These are phyloP conservation scores for Suillus hirtellus DNA, from an alignment of 768 basidiomycete genomes.

Conservation along the genomic window DNA sequence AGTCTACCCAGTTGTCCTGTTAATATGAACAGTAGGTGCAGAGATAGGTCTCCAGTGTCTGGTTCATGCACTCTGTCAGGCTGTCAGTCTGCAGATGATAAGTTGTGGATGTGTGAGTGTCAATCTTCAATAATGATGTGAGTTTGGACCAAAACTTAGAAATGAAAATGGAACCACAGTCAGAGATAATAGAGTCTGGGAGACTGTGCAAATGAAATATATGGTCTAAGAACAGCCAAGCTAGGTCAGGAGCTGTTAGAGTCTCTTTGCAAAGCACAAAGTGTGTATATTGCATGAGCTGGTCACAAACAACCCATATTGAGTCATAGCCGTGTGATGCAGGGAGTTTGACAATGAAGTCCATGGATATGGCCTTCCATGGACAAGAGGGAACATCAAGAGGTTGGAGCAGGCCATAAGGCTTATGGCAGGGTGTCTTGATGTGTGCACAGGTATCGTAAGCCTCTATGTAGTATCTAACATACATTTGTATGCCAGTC, in stretches of 20 bases:
- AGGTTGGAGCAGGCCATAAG: conserved; percentile 31
- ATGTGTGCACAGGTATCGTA: background rate
- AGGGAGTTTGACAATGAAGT: conserved; percentile 40
- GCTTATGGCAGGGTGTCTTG: conserved; percentile 7
- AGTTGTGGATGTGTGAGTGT: conserved; percentile 33
- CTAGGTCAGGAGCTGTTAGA: conserved; percentile 12
- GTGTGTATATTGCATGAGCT: too few relatives aligned
- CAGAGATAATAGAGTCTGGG: conserved; percentile 24
- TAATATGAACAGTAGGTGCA: conserved; percentile 36
- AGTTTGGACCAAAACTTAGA: conserved; percentile 27
- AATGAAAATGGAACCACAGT: conserved; percentile 29
- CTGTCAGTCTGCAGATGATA: conserved; percentile 48
- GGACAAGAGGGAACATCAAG: conserved; percentile 37
- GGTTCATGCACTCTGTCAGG: conserved; percentile 39
- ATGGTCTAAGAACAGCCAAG: conserved; percentile 10
- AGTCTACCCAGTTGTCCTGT: conserved; percentile 49
- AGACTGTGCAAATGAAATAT: conserved; percentile 22
- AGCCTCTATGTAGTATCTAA: conserved; percentile 3
- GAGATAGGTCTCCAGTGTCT: conserved; percentile 40
- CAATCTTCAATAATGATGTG: conserved; percentile 7
- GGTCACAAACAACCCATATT: conserved; percentile 28
- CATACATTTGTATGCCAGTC: conserved; percentile 22
- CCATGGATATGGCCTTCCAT: conserved; percentile 42
- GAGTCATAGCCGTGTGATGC: conserved; percentile 25
- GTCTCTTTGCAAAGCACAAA: too few relatives aligned